Evolutionary conservation across 176 grass and related monocot species (phyloP), one percentile per base, ranked within the genome.

Genomic region (Typha latifolia): DNA sequence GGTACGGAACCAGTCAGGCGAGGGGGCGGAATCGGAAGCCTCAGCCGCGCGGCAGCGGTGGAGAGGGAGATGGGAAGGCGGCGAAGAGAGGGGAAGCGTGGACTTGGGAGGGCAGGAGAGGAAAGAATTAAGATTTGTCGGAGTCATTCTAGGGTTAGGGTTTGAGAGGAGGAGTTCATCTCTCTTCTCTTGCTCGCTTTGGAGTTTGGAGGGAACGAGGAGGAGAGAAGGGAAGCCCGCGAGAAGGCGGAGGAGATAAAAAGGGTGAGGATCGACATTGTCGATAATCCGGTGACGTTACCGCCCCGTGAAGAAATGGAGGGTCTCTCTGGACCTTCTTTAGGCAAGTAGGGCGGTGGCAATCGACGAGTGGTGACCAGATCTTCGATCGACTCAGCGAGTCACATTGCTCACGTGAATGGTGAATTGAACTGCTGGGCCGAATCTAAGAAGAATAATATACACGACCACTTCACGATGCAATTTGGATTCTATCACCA

Each of bases 1-100:
- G 5, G 89, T 89, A 0, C 68, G 83, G 81, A 99, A 93, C 94
- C 94, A 99, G 0, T 82, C 89, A 2, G 84, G 83, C 0, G 85
- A 67, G 0, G 82, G 66, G 21, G 80, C 66, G 9, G 88, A 74
- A 34, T 87, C 79, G 48, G 89, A 89, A 62, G 89, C 80, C 50
- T 78, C 80, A 15, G 85, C 94, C 62, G 81, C 62, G 49, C 49
- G 78, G 66, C 16, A 66, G 4, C 63, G 73, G 32, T 66, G 51
- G 22, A 62, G 37, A 31, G 20, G 13, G 21, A 20, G 73, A 10
- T 16, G 48, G 14, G 47, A 32, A 26, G 62, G 32, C 47, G 51
- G 47, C 27, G 64, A 11, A 15, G 22, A 34, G 19, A 51, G 32
- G 57, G 37, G 12, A 29, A 10, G 14, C 57, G 64, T 37, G 51